Evolutionary conservation across 768 basidiomycete species (phyloP).

Genomic region (Lactarius pseudohatsudake): DNA sequence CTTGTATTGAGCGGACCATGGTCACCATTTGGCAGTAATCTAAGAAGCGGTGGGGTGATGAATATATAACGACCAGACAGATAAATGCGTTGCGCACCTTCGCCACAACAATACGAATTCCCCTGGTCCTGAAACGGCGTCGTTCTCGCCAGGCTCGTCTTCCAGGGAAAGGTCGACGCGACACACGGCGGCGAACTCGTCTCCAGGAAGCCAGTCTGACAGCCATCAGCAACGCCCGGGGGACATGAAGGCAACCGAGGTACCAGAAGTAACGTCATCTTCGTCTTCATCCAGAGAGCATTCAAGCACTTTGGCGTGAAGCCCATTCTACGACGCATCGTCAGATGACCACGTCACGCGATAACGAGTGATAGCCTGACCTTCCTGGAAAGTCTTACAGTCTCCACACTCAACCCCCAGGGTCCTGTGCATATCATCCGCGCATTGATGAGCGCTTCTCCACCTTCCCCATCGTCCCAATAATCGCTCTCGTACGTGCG

Average conservation of each 20-base stretch:
- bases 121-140: constrained; percentile 51
- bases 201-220: constrained; percentile 62
- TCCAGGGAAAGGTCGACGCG: constrained; percentile 48
- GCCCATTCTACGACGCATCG: constrained; percentile 40
- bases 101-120: constrained; percentile 63
- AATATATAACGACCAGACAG: constrained; percentile 8
- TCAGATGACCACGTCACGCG: constrained; percentile 13
- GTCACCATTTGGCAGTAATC: constrained; percentile 47
- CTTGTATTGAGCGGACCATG: constrained; percentile 50
- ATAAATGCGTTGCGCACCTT: constrained; percentile 43
- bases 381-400: constrained; percentile 46
- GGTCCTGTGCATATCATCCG: constrained; percentile 55
- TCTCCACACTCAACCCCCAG: constrained; percentile 54
- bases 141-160: constrained; percentile 40
- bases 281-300: constrained; percentile 50
- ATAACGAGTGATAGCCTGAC: constrained; percentile 39
- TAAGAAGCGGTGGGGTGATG: constrained; percentile 32
- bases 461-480: constrained; percentile 52
- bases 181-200: constrained; percentile 60
- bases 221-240: constrained; percentile 6
- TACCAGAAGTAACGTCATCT: constrained; percentile 48
- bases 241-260: neutral
- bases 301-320: constrained; percentile 48
- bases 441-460: constrained; percentile 57
- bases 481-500: constrained; percentile 50